Percentiles rank a stretch among this genome's conserved stretches.
Evolutionary conservation across 805 yeast species (phyloP).

Genomic region (Sugiyamaella mastotermitis): DNA sequence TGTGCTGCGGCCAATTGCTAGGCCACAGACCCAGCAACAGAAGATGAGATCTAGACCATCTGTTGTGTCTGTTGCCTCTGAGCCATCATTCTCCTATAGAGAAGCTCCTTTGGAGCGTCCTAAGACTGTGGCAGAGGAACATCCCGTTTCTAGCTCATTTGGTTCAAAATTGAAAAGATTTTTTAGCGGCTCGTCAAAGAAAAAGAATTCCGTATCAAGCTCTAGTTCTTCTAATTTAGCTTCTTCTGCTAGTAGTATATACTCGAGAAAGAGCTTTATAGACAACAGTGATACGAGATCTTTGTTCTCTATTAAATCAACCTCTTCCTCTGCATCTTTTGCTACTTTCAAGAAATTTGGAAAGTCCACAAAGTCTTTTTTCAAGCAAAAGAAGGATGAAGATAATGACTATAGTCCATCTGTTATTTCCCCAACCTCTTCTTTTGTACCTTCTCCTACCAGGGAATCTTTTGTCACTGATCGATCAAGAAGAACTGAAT

Average conservation of each 20-base stretch:
- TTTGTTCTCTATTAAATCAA: conserved; percentile 23
- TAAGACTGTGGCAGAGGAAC: not conserved
- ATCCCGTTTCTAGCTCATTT: conserved; percentile 3
- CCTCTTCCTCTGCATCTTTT: conserved; percentile 24
- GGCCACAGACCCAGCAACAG: conserved; percentile 1
- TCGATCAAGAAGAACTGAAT: no score
- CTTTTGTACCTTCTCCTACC: not conserved
- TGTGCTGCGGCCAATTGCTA: conserved; percentile 1
- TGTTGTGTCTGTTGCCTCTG: conserved; percentile 3
- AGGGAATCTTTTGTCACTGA: no score
- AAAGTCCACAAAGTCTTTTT: conserved; percentile 10
- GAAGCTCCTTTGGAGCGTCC: no score
- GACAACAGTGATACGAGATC: conserved; percentile 20
- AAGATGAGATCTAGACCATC: no score
- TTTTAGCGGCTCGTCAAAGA: conserved; percentile 10
- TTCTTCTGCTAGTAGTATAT: not conserved
- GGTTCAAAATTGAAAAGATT: conserved; percentile 17
- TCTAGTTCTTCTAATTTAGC: not conserved
- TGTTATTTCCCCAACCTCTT: not conserved
- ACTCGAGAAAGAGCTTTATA: not conserved
- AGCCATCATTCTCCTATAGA: conserved; percentile 3
- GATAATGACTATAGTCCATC: not conserved
- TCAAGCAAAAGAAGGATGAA: conserved; percentile 3
- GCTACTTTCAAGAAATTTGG: conserved; percentile 18
- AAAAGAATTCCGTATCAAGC: not conserved